Base-by-base conservation (phyloP, 352 stramenopile species). In the Discostella stelligera region DNA sequence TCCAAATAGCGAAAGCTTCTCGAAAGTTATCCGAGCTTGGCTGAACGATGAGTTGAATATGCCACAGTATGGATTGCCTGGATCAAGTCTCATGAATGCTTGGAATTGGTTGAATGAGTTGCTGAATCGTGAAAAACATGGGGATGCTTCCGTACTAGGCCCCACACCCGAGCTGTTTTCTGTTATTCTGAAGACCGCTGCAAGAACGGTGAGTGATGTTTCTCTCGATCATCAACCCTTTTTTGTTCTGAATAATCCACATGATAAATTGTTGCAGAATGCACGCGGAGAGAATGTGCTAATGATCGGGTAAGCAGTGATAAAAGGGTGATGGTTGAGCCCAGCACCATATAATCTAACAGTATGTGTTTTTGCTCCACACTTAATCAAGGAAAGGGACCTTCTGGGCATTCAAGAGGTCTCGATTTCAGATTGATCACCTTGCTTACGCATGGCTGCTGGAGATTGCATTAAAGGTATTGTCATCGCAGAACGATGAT, bases 11-110 rank as follows among this genome's bases (percentile, higher is more conserved):
- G 80, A 90, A 62, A 86, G 75, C 2, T 92, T 84, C 70, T 71
- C 76, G 0, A 80, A 83, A 68, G 77, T 92, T 1, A 90, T 92
- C 64, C 67, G 78, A 16, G 78, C 79, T 56, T 92, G 87, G 87
- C 41, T 89, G 10, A 56, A 82, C 39, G 66, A 81, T 73, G 74
- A 76, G n/a, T 52, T 77, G 25, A 72, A 66, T 20, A 65, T 46
- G 21, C 30, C 49, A 41, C 55, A 70, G 13, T 61, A 66, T 6
- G 64, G 53, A 6, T 16, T 79, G 13, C 37, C 52, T 48, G 69
- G 75, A 52, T 70, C 73, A 16, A 77, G 78, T 37, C 66, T 83
- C 18, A 39, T 80, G 23, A 73, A 72, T 50, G 87, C 84, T 16
- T 77, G 55, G 18, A 66, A 77, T 20, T 89, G 80, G 83, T 56